Evolutionary conservation across 1,284 basidiomycete species (phyloP), one percentile per base, ranked within the genome.

Genomic region (Papiliotrema terrestris): DNA sequence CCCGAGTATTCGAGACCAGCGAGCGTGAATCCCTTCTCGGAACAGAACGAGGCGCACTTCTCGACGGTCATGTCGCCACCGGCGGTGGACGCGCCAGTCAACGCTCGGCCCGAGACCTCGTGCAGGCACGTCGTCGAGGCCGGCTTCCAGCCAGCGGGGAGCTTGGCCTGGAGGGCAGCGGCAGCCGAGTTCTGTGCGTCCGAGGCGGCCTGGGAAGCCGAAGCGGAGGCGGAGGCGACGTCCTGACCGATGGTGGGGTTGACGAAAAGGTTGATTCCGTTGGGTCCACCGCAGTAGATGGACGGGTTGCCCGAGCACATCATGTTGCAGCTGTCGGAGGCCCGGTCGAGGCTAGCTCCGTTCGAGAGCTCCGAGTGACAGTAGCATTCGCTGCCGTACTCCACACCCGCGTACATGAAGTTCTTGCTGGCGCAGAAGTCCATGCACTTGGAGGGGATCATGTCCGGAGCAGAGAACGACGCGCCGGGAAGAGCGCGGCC

Each of bases 231-330:
- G 23, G 69, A 65, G 19, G 55, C 52, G 47, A 66, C 61, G 56
- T 70, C 72, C 1, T 69, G 68, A 14, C 50, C 44, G 39, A 47
- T 32, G 44, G 78, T 73, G 1, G 80, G 78, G 60, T 54, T 54
- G 37, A 19, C 20, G 46, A 25, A 54, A n/a, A 54, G 45, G 19
- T 26, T 19, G 20, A 57, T 36, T 19, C 45, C 26, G 29, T 42
- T 42, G 29, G 37, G 19, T 32, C 49, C 54, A 51, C 54, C 54
- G 39, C 54, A 51, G 4, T 52, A 62, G 44, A 65, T 52, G 11
- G 55, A 51, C 2, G 59, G 23, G 53, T 69, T 61, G 14, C 62
- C 69, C 5, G 52, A 43, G 46, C 71, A 73, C 2, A 65, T 51
- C 49, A 55, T 66, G 29, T 35, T 55, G 52, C 70, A 61, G 29